Conservation (phyloP, 2,329 filamentous ascomycete genomes). For the Colletotrichum cereale region DNA sequence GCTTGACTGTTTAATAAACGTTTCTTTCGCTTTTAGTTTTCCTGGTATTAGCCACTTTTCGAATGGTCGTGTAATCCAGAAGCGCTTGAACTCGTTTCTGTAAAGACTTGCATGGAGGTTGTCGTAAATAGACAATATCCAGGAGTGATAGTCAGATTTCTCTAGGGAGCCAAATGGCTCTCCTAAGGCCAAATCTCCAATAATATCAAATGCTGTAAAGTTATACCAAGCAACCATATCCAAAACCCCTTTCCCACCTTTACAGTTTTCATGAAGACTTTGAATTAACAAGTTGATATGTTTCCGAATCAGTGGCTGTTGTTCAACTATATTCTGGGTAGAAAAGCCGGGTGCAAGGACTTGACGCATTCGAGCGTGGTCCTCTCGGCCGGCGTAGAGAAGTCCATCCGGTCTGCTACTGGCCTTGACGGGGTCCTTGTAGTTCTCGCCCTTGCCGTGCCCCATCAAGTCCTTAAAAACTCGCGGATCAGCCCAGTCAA, state of each 20-base stretch:
- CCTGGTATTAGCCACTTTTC: slow-evolving; percentile 16
- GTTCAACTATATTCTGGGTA: slow-evolving; percentile 47
- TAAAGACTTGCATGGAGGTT: slow-evolving; percentile 17
- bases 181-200: slow-evolving; percentile 48
- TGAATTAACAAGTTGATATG: slow-evolving; percentile 49
- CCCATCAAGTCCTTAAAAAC: slow-evolving; percentile 59
- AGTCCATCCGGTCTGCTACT: slow-evolving; percentile 22
- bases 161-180: slow-evolving; percentile 47
- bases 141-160: slow-evolving; percentile 44
- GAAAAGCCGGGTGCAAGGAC: slow-evolving; percentile 48
- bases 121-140: slow-evolving; percentile 45
- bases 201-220: slow-evolving; percentile 48
- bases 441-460: slow-evolving; percentile 31
- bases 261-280: slow-evolving; percentile 45
- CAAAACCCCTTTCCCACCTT: slow-evolving; percentile 6
- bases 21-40: slow-evolving; percentile 9
- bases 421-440: slow-evolving; percentile 28
- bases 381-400: slow-evolving; percentile 28
- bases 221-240: slow-evolving; percentile 41
- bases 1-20: slow-evolving; percentile 22
- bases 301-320: slow-evolving; percentile 46
- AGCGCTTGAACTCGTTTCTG: slow-evolving; percentile 23
- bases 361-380: slow-evolving; percentile 44
- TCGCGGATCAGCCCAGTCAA: slow-evolving; percentile 52
- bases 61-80: slow-evolving; percentile 10